Percentiles rank a stretch among this genome's conserved stretches.
phyloP scores from a whole-genome alignment of 2,329 filamentous ascomycete genomes.

The Neofusicoccum ribis region DNA sequence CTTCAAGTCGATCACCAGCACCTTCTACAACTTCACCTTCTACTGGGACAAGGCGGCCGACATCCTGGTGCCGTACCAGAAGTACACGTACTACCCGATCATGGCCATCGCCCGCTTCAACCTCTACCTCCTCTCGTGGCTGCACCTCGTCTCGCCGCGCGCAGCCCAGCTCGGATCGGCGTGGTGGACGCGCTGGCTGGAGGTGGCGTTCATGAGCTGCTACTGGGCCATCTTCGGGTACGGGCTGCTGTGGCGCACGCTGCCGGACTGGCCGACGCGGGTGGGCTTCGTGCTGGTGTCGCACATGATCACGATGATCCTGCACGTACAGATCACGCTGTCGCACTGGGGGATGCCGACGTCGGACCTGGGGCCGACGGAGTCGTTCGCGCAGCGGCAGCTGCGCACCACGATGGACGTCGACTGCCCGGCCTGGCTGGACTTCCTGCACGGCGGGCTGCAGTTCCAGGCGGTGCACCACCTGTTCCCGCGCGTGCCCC shows the following conservation, averaged over 20 bases:
- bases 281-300: slow-evolving; percentile 76
- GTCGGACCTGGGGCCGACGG: slow-evolving; percentile 75
- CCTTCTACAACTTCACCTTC: slow-evolving; percentile 82
- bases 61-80: slow-evolving; percentile 70
- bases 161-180: slow-evolving; percentile 74
- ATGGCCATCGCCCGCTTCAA: slow-evolving; percentile 84
- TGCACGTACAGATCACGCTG: slow-evolving; percentile 88
- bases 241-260: slow-evolving; percentile 69
- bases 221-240: slow-evolving; percentile 92
- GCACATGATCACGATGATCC: slow-evolving; percentile 75
- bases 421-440: slow-evolving; percentile 82
- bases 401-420: slow-evolving; percentile 92
- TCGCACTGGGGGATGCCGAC: slow-evolving; percentile 95
- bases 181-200: slow-evolving; percentile 82
- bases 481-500: slow-evolving; percentile 77
- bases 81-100: slow-evolving; percentile 80
- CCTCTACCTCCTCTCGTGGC: slow-evolving; percentile 78
- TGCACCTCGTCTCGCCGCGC: slow-evolving; percentile 68
- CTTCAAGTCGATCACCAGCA: slow-evolving; percentile 69
- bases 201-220: slow-evolving; percentile 71
- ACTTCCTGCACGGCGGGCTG: slow-evolving; percentile 84
- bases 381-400: slow-evolving; percentile 90
- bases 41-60: slow-evolving; percentile 73
- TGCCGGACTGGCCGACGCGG: slow-evolving; percentile 69
- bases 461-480: slow-evolving; percentile 92